phyloP scores from a whole-genome alignment of 768 basidiomycete species.

The Suillus cothurnatus region DNA sequence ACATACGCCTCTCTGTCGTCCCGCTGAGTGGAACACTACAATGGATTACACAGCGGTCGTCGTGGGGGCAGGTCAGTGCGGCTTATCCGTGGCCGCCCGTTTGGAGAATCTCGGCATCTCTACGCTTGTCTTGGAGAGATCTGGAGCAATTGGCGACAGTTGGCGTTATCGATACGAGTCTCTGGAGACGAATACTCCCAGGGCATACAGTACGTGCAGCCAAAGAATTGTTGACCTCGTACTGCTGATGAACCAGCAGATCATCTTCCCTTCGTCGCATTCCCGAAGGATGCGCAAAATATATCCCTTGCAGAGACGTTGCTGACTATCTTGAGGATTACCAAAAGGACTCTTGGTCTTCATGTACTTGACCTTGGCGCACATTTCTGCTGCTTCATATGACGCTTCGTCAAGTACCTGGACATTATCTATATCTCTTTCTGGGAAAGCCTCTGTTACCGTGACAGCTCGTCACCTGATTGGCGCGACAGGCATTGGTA shows the following conservation, averaged over 20 bases:
- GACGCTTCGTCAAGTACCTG: background rate
- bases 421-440: background rate
- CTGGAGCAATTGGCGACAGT: slow-evolving; percentile 58
- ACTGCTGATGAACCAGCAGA: background rate
- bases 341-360: slow-evolving; percentile 10
- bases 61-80: slow-evolving; percentile 40
- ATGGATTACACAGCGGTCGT: slow-evolving; percentile 44
- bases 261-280: slow-evolving; percentile 12
- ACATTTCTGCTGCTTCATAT: slow-evolving; percentile 2
- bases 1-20: background rate
- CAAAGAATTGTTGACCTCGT: background rate
- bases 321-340: slow-evolving; percentile 16
- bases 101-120: slow-evolving; percentile 48
- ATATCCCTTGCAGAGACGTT: slow-evolving; percentile 9
- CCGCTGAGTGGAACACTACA: slow-evolving; percentile 17
- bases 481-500: slow-evolving; percentile 8
- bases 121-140: slow-evolving; percentile 63
- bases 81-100: slow-evolving; percentile 23
- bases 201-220: slow-evolving; percentile 9
- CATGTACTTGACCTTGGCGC: slow-evolving; percentile 5
- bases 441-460: background rate
- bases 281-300: slow-evolving; percentile 8
- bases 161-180: slow-evolving; percentile 72
- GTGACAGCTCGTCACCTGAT: slow-evolving; percentile 10
- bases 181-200: slow-evolving; percentile 29